phyloP scores from a whole-genome alignment of 1,139 yeast species.

The Kurtzmaniella quercitrusa region DNA sequence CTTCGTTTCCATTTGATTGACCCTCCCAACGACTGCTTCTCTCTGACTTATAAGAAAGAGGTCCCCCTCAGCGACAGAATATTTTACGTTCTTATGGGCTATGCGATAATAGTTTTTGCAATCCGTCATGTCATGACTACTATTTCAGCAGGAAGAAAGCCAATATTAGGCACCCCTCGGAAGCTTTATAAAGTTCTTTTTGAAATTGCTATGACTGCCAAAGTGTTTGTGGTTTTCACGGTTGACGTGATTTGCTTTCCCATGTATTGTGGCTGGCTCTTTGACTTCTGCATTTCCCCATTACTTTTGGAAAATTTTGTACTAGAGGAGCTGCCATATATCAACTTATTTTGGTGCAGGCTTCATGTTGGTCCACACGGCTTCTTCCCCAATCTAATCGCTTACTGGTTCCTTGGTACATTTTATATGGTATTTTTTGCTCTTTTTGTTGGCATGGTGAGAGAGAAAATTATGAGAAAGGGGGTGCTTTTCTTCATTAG shows the following conservation, averaged over 20 bases:
- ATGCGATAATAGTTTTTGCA: constrained; percentile 23
- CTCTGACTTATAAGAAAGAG: neutral
- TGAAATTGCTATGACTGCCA: constrained; percentile 53
- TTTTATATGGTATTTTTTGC: constrained; percentile 86
- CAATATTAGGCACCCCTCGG: constrained; percentile 48
- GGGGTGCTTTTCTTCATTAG: constrained; percentile 90
- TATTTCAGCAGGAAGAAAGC: constrained; percentile 31
- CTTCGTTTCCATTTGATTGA: neutral
- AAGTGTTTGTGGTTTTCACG: constrained; percentile 70
- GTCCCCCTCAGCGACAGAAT: neutral
- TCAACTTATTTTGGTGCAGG: constrained; percentile 21
- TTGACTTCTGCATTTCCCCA: constrained; percentile 68
- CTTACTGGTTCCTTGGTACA: constrained; percentile 78
- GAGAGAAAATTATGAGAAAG: constrained; percentile 69
- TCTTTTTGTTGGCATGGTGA: constrained; percentile 76
- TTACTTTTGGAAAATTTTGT: constrained; percentile 22
- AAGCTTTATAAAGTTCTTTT: constrained; percentile 47
- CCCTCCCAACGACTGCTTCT: neutral
- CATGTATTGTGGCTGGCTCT: constrained; percentile 73
- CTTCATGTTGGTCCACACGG: constrained; percentile 11
- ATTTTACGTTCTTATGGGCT: constrained; percentile 27
- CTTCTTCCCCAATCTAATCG: constrained; percentile 10
- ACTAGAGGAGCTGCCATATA: constrained; percentile 9
- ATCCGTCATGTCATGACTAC: constrained; percentile 33
- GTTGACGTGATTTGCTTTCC: constrained; percentile 85